Percentiles rank a stretch among this genome's conserved stretches.
Evolutionary conservation across 2,329 filamentous ascomycete species (phyloP).

Genomic region (Epichloe coenophiala): DNA sequence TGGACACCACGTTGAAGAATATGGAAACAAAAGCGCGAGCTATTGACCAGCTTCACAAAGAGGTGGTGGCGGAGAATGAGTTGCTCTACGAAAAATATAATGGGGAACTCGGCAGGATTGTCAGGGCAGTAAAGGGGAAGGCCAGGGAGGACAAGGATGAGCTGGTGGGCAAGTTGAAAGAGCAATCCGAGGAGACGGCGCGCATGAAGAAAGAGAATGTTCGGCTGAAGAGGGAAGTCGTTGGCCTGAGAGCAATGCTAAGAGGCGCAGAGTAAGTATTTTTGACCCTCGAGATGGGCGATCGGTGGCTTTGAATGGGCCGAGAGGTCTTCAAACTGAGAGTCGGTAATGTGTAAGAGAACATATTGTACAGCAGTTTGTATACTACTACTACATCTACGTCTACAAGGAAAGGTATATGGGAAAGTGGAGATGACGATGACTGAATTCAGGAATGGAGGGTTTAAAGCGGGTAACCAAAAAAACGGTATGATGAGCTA

Average conservation of each 20-base stretch:
- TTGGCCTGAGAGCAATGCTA: slow-evolving; percentile 48
- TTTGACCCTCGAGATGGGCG: slow-evolving; percentile 12
- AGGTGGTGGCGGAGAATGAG: slow-evolving; percentile 82
- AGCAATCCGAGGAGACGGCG: slow-evolving; percentile 63
- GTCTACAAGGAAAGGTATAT: not conserved
- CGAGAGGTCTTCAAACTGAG: not conserved
- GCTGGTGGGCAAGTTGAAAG: slow-evolving; percentile 55
- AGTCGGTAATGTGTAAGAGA: not conserved
- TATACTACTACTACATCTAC: slow-evolving; percentile 1
- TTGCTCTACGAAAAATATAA: slow-evolving; percentile 87
- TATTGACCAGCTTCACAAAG: slow-evolving; percentile 79
- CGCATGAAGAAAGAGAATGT: slow-evolving; percentile 76
- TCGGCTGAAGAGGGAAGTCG: slow-evolving; percentile 67
- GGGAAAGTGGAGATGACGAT: not conserved
- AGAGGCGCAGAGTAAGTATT: slow-evolving; percentile 27
- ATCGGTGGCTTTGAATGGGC: slow-evolving; percentile 3
- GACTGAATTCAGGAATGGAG: not conserved
- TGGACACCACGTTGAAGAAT: slow-evolving; percentile 57
- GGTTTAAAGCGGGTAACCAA: not conserved
- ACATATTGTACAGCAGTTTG: slow-evolving; percentile 2
- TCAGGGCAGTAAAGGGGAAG: slow-evolving; percentile 59
- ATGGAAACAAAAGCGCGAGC: slow-evolving; percentile 67
- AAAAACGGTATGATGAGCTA: not conserved
- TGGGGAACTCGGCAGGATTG: slow-evolving; percentile 71
- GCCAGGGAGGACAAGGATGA: slow-evolving; percentile 70